Base-by-base conservation (phyloP, 257 asterid species). In the Lavandula angustifolia region DNA sequence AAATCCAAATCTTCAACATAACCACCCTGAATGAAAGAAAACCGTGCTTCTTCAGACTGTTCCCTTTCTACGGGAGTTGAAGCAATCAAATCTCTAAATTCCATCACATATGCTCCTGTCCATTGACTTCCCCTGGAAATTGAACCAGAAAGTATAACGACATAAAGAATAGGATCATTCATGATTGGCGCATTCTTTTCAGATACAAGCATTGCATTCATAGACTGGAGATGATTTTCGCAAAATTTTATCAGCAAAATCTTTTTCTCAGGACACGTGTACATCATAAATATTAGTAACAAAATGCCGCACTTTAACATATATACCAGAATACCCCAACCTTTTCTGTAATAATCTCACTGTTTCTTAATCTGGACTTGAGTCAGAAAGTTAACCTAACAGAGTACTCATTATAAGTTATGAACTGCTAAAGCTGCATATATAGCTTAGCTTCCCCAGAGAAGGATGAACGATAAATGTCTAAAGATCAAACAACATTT, bases 21-120 rank as follows among this genome's bases (percentile, higher is more conserved):
- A 49, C 92, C 87, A 67, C 97, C 97, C 54, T 88, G 79, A 64
- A 92, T 69, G 84, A 92, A 92, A 48, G 98, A 92, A 85, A 67
- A 89, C 4, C 97, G 87, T 9, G 98, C 96, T 77, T 87, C 90
- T 64, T 78, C 84, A 27, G 86, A 51, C 73, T 75, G 79, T 56
- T 73, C 61, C 46, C 54, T 69, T 14, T 63, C 84, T 76, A 80
- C 71, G 32, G 79, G 82, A 69, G 80, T 44, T 66, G 96, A 82
- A 70, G 78, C 69, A 75, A 87, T 69, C 83, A 92, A 72, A 80
- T 89, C 92, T 48, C 73, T 78, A 52, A 92, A 92, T 61, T 89
- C 97, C 73, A 83, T 73, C 46, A 77, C 80, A 68, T 92, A 89
- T 35, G 71, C 84, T 73, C 97, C 98, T 0, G 91, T 87, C 98